Conservation (phyloP, 441 rosid genomes). For the Erysimum pusillum region DNA sequence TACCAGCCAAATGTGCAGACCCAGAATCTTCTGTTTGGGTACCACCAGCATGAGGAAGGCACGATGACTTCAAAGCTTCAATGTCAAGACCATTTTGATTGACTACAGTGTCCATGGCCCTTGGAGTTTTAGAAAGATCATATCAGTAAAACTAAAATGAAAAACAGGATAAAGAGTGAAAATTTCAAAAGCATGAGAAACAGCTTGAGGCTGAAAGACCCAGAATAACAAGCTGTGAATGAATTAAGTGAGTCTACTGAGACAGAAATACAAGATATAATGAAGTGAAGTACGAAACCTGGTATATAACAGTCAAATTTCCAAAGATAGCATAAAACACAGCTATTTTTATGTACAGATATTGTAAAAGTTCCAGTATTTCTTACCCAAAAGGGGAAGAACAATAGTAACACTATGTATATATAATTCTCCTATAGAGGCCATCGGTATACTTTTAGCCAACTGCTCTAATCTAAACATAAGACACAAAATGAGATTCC, state of each 20-base stretch:
- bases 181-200: slow-evolving; percentile 16
- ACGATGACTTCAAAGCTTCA: slow-evolving; percentile 85
- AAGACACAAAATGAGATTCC: background rate
- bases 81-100: slow-evolving; percentile 93
- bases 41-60: slow-evolving; percentile 75
- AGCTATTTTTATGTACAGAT: background rate
- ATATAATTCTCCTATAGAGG: background rate
- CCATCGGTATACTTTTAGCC: background rate
- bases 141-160: slow-evolving; percentile 45
- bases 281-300: background rate
- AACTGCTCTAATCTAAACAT: background rate
- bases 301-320: background rate
- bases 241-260: slow-evolving; percentile 9
- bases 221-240: background rate
- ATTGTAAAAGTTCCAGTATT: background rate
- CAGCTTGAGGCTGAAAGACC: slow-evolving; percentile 2
- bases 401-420: background rate
- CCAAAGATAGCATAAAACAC: background rate
- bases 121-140: slow-evolving; percentile 47
- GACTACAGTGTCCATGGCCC: slow-evolving; percentile 99
- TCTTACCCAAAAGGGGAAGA: background rate
- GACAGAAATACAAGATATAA: background rate
- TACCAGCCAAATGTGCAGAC: slow-evolving; percentile 75
- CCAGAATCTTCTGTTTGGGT: slow-evolving; percentile 79
- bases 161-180: slow-evolving; percentile 23